Base-by-base conservation (phyloP, 1,284 basidiomycete genomes). In the Amylostereum areolatum region DNA sequence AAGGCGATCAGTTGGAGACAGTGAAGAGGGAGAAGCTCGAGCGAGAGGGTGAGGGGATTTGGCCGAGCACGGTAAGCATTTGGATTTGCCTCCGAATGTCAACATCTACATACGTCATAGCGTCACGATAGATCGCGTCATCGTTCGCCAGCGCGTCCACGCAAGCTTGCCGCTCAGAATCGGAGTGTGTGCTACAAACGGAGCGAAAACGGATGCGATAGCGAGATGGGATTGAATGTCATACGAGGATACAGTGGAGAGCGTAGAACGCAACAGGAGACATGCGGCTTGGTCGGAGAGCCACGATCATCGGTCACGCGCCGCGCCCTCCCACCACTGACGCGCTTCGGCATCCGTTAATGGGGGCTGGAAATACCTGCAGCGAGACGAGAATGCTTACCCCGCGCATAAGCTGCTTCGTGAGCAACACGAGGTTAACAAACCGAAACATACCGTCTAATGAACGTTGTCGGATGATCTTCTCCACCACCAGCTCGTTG, bases 331-430 rank as follows among this genome's bases (percentile, higher is more conserved):
- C 90, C 89, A 93, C 77, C 89, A 82, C 59, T 71, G 73, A 46
- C 77, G 74, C 3, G 78, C 77, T 52, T 86, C 82, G 12, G 58
- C 63, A 59, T 90, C 84, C 8, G 77, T 71, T 47, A 67, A 56
- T 40, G 87, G 80, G 2, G 88, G 88, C 43, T 75, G 69, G 65
- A 93, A 95, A 67, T 87, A 92, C 60, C 78, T 83, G 71, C 92
- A 95, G 43, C 89, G 81, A 31, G 83, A 78, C 57, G 78, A 78
- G 67, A 95, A 94, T 32, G 87, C 92, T 94, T 55, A 40, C 10
- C 46, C 36, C 42, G 18, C 12, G 34, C 29, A 36, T 27, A n/a
- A 46, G 34, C 11, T 29, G 28, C 24, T 44, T n/a, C 44, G 43
- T 37, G 31, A 4, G 35, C 18, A 36, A 44, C 32, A 27, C 18